Evolutionary conservation across 306 rosid species (phyloP).

Genomic region (Citrullus amarus): DNA sequence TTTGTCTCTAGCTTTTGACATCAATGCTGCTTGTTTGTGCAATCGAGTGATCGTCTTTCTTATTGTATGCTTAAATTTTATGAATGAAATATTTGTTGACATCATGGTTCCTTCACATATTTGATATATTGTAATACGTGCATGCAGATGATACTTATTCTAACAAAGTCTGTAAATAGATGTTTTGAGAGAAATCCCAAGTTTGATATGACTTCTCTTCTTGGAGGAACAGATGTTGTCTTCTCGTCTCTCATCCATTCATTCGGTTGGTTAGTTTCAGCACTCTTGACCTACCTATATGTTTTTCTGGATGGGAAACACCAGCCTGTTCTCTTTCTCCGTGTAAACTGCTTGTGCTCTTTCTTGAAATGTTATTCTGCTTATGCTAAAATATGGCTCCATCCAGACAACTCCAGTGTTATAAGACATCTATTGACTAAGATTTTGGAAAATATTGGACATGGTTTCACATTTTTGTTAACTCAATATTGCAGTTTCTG

Average conservation of each 20-base stretch:
- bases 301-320: constrained; percentile 6
- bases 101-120: constrained; percentile 7
- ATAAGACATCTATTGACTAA: background rate
- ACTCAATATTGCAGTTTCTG: background rate
- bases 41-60: background rate
- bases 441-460: background rate
- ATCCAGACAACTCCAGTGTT: background rate
- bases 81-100: background rate
- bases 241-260: constrained; percentile 94
- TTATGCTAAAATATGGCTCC: background rate
- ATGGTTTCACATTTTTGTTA: background rate
- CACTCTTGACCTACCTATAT: constrained; percentile 19
- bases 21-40: constrained; percentile 12
- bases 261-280: constrained; percentile 80
- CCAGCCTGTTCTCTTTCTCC: background rate
- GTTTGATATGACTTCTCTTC: constrained; percentile 95
- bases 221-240: constrained; percentile 94
- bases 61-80: background rate
- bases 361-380: background rate
- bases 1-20: constrained; percentile 1
- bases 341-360: background rate
- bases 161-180: constrained; percentile 81
- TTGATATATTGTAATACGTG: constrained; percentile 15
- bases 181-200: constrained; percentile 97
- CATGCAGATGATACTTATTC: constrained; percentile 87